These are phyloP conservation scores for Leccinum ponderosum DNA, from an alignment of 1,284 basidiomycete genomes.

Conservation along the genomic window DNA sequence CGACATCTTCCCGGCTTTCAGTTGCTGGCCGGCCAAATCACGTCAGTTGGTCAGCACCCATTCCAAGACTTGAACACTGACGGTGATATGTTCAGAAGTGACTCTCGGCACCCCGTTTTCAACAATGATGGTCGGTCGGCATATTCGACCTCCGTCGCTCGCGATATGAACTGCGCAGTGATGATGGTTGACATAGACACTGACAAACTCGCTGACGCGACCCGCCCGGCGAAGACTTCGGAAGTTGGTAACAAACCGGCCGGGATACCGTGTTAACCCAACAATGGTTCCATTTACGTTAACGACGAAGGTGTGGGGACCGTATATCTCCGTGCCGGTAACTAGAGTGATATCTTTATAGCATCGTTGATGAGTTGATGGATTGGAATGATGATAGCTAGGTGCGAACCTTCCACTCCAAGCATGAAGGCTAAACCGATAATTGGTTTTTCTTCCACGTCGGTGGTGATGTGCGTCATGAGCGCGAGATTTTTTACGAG, in stretches of 20 bases:
- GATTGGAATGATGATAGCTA: conserved; percentile 7
- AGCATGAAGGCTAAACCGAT: conserved; percentile 90
- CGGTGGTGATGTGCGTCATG: conserved; percentile 99
- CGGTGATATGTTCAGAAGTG: conserved; percentile 78
- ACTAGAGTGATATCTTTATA: conserved; percentile 84
- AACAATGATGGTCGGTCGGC: conserved; percentile 97
- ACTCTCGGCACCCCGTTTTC: conserved; percentile 83
- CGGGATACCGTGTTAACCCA: conserved; percentile 87
- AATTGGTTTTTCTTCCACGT: conserved; percentile 96
- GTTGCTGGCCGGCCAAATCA: conserved; percentile 47
- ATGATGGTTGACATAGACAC: conserved; percentile 96
- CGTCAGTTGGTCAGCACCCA: conserved; percentile 15
- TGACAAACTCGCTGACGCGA: conserved; percentile 94
- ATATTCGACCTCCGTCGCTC: conserved; percentile 96
- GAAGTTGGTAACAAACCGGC: conserved; percentile 89
- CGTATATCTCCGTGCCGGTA: conserved; percentile 96
- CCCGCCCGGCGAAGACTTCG: conserved; percentile 91
- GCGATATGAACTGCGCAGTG: conserved; percentile 97
- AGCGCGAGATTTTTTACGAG: conserved; percentile 98
- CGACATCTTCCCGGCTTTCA: conserved; percentile 77
- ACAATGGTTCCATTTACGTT: conserved; percentile 98
- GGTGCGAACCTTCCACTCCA: conserved; percentile 82
- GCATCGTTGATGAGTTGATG: conserved; percentile 15
- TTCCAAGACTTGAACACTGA: conserved; percentile 34
- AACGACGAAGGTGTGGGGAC: conserved; percentile 89